phyloP scores from a whole-genome alignment of 2,329 filamentous ascomycete genomes.

The Hawksworthiomyces lignivorus region DNA sequence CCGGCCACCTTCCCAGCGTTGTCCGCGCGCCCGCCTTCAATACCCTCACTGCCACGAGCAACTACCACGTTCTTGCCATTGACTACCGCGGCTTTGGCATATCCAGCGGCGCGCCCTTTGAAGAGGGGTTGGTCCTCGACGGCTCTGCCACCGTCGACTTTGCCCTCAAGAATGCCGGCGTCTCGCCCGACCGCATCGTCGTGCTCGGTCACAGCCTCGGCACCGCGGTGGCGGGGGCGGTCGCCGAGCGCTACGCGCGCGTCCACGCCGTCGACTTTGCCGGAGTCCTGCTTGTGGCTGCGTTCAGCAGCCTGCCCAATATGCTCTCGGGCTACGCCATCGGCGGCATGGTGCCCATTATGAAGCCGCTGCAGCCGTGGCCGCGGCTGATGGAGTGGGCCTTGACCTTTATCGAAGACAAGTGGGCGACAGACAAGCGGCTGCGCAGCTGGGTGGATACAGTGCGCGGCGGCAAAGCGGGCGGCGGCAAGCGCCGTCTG shows the following conservation, averaged over 20 bases:
- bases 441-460: constrained; percentile 48
- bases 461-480: constrained; percentile 31
- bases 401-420: constrained; percentile 61
- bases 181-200: constrained; percentile 66
- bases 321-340: constrained; percentile 73
- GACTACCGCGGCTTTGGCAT: constrained; percentile 86
- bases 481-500: constrained; percentile 28
- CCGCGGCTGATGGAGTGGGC: constrained; percentile 57
- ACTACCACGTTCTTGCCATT: constrained; percentile 75
- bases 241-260: constrained; percentile 61
- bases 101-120: constrained; percentile 72
- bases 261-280: constrained; percentile 59
- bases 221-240: constrained; percentile 71
- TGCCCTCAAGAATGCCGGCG: constrained; percentile 53
- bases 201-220: constrained; percentile 83
- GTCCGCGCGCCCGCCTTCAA: constrained; percentile 72
- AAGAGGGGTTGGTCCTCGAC: constrained; percentile 74
- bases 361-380: constrained; percentile 65
- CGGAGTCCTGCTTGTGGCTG: constrained; percentile 69
- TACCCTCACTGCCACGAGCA: constrained; percentile 62
- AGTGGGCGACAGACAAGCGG: constrained; percentile 67
- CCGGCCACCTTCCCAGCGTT: constrained; percentile 74
- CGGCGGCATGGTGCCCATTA: constrained; percentile 67
- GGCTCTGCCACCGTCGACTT: constrained; percentile 67
- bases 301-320: constrained; percentile 66